Evolutionary conservation across 1,284 basidiomycete genomes (phyloP), one percentile per base, ranked within the genome.

Genomic region (Malassezia obtusa): DNA sequence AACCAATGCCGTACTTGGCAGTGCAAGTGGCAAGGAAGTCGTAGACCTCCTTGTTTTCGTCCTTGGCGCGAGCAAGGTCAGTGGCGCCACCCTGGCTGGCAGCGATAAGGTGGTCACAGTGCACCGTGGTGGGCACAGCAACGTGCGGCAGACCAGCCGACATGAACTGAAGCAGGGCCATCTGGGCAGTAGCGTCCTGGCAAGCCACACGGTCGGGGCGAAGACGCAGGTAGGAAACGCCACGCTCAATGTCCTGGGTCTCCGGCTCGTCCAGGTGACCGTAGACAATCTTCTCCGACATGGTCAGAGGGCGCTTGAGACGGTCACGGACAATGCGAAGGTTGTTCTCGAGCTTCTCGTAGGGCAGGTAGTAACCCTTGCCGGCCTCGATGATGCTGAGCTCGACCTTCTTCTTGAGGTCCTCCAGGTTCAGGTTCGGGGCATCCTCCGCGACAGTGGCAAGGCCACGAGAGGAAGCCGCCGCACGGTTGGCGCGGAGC

Each of bases 141-240:
- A 85, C 87, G 59, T 80, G 80, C 35, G 83, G 77, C 48, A 96
- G 82, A 43, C 89, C 89, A 51, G 91, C 92, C 54, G 92, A 95
- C 88, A 96, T 96, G 77, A 98, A 99, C 77, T 99, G 94, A 57
- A 99, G 77, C 54, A 94, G 85, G 35, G 94, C 94, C 94, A 99
- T 99, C 85, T 99, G 94, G 45, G 94, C 94, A 44, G 90, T 95
- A 38, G 94, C 94, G 82, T 98, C 94, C 80, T 98, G 94, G 80
- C 92, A 98, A 52, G 94, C 92, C 64, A 99, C 94, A 72, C 94
- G 89, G 62, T 70, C 71, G 24, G 73, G 72, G 26, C 70, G 70
- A 38, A 75, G 67, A 60, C 71, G 71, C 53, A 75, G 68, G 62
- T 74, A 73, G 4, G 73, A 72, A 19, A 40, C 33, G 47, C 73